These are phyloP conservation scores for Lactarius quietus DNA, from an alignment of 768 basidiomycete species.

Conservation along the genomic window DNA sequence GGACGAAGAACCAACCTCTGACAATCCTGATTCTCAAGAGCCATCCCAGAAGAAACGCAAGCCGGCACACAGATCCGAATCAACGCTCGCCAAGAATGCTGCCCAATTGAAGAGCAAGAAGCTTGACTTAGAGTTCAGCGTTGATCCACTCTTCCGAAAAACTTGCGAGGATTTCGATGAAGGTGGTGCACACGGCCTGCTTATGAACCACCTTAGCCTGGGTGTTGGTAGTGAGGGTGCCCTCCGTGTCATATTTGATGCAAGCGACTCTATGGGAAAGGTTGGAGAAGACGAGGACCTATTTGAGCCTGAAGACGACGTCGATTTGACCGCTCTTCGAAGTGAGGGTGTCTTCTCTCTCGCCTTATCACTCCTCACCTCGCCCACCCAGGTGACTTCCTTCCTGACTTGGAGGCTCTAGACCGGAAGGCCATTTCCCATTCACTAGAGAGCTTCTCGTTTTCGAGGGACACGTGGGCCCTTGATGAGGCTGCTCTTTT, in stretches of 20 bases:
- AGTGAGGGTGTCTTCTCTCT: conserved; percentile 38
- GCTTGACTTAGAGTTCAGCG: conserved; percentile 90
- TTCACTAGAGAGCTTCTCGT: conserved; percentile 78
- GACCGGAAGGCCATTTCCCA: conserved; percentile 74
- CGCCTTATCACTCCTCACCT: conserved; percentile 11
- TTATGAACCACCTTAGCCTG: conserved; percentile 92
- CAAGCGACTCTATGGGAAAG: conserved; percentile 83
- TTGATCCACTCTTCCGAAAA: conserved; percentile 97
- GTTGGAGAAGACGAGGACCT: conserved; percentile 64
- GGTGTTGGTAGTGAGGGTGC: conserved; percentile 76
- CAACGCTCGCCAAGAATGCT: conserved; percentile 88
- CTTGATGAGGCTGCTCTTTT: conserved; percentile 63
- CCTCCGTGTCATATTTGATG: conserved; percentile 92
- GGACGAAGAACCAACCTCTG: conserved; percentile 58
- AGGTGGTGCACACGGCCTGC: conserved; percentile 89
- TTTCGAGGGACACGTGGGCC: conserved; percentile 61
- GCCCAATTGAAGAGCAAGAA: conserved; percentile 84
- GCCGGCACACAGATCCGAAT: conserved; percentile 60
- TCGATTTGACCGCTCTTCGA: conserved; percentile 62
- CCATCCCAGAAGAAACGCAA: conserved; percentile 60
- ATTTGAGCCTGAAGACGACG: conserved; percentile 64
- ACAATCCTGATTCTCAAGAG: conserved; percentile 61
- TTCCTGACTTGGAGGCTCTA: conserved; percentile 63
- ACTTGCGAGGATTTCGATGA: conserved; percentile 99
- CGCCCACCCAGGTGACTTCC: conserved; percentile 53